These are phyloP conservation scores for Chalciporus piperatus DNA, from an alignment of 768 basidiomycete species.

Conservation along the genomic window DNA sequence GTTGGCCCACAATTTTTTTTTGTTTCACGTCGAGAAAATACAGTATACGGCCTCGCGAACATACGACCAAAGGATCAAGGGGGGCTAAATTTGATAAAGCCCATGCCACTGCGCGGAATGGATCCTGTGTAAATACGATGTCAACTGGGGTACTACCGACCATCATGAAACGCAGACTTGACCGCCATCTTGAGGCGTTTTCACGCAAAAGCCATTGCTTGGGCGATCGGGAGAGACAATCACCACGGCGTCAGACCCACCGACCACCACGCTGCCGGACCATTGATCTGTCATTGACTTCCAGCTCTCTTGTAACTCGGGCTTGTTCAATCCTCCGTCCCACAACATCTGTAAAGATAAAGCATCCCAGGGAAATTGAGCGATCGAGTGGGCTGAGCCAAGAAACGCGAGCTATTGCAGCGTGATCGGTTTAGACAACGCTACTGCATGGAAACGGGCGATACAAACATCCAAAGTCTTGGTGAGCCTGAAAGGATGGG, in stretches of 20 bases:
- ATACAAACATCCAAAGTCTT: conserved; percentile 46
- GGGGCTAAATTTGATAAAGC: conserved; percentile 43
- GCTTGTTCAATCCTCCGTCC: conserved; percentile 30
- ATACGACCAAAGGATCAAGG: conserved; percentile 58
- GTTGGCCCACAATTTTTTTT: conserved; percentile 40
- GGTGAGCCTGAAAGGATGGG: conserved; percentile 41
- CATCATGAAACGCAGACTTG: conserved; percentile 13
- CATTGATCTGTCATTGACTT: conserved; percentile 43
- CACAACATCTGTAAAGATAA: conserved; percentile 40
- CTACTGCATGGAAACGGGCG: conserved; percentile 2
- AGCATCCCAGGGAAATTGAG: conserved; percentile 44
- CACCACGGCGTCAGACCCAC: conserved; percentile 37
- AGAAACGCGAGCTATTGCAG: conserved; percentile 32
- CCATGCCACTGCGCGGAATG: conserved; percentile 52
- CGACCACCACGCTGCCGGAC: conserved; percentile 51
- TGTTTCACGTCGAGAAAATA: conserved; percentile 51
- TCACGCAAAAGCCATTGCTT: conserved; percentile 29
- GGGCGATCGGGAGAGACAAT: conserved; percentile 32
- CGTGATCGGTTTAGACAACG: conserved; percentile 8
- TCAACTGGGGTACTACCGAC: conserved; percentile 2
- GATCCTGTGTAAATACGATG: conserved; percentile 14
- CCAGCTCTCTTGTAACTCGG: conserved; percentile 43
- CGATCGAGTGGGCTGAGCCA: conserved; percentile 33
- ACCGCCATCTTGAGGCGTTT: conserved; percentile 29
- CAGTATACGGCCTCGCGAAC: conserved; percentile 51